These are phyloP conservation scores for Pelomyxa schiedti DNA, from an alignment of 78 protist species.

Conservation along the genomic window DNA sequence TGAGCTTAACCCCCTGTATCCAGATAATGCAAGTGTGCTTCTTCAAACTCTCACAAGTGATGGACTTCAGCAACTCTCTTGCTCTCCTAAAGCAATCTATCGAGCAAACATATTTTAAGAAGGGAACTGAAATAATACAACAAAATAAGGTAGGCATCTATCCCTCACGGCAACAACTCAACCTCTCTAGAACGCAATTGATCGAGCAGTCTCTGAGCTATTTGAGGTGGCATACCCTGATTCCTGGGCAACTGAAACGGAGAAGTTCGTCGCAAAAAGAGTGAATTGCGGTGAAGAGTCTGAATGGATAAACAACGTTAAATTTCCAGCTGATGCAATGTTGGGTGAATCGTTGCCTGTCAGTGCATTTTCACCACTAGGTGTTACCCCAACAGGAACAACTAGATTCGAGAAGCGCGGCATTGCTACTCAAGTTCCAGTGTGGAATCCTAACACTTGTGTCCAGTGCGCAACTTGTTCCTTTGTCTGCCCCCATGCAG, in stretches of 20 bases:
- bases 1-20: no score
- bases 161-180: no score
- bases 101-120: background rate
- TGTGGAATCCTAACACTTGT: slow-evolving; percentile 35
- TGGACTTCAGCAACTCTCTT: no score
- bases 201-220: slow-evolving; percentile 3
- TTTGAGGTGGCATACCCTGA: background rate
- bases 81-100: background rate
- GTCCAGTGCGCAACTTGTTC: slow-evolving; percentile 53
- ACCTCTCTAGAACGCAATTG: no score
- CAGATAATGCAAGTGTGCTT: slow-evolving; percentile 62
- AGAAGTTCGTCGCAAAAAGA: background rate
- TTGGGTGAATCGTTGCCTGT: slow-evolving; percentile 28
- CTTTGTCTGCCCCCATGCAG: slow-evolving; percentile 56
- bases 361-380: slow-evolving; percentile 18
- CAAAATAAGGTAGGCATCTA: no score
- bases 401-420: slow-evolving; percentile 39
- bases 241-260: background rate
- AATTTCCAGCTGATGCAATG: background rate
- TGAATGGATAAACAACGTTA: background rate
- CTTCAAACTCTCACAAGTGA: slow-evolving; percentile 47
- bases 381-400: slow-evolving; percentile 20
- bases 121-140: background rate
- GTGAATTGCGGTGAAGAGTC: background rate
- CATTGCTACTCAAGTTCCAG: slow-evolving; percentile 26